A percentile compares a stretch with the other conserved stretches of the same genome.
phyloP scores from a whole-genome alignment of 305 asterid species.

The Plantago rigida region DNA sequence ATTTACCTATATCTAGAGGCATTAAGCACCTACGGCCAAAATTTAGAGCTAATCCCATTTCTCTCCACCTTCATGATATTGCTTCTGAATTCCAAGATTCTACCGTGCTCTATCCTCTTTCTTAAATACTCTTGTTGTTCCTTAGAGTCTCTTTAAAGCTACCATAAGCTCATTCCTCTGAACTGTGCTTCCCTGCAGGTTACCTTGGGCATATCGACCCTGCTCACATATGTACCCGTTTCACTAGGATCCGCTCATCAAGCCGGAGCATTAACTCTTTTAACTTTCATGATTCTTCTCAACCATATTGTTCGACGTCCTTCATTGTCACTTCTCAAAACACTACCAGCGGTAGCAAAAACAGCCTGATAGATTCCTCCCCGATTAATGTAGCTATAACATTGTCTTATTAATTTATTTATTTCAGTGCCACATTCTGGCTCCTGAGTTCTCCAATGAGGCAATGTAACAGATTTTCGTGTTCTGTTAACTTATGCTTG shows the following conservation, averaged over 20 bases:
- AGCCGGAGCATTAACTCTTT: conserved; percentile 86
- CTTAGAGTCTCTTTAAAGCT: background rate
- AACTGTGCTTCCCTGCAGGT: conserved; percentile 42
- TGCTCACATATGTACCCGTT: conserved; percentile 76
- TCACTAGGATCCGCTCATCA: conserved; percentile 85
- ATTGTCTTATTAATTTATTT: background rate
- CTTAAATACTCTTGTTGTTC: background rate
- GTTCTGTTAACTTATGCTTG: background rate
- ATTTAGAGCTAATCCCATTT: background rate
- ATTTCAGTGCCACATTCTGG: background rate
- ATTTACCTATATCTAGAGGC: background rate
- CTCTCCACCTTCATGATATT: background rate
- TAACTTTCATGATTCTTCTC: conserved; percentile 69
- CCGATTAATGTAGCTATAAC: conserved; percentile 1
- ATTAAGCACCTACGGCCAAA: background rate
- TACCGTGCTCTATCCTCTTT: background rate
- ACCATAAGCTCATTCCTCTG: conserved; percentile 11
- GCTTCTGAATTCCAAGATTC: background rate
- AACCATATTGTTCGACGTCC: conserved; percentile 83
- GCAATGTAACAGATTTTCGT: background rate
- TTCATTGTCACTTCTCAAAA: conserved; percentile 57
- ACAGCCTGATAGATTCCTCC: conserved; percentile 23
- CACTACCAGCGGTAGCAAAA: conserved; percentile 55
- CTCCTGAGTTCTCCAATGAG: background rate
- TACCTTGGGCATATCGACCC: conserved; percentile 69